Evolutionary conservation across 2,329 filamentous ascomycete species (phyloP).

Genomic region (Fusarium sp.): DNA sequence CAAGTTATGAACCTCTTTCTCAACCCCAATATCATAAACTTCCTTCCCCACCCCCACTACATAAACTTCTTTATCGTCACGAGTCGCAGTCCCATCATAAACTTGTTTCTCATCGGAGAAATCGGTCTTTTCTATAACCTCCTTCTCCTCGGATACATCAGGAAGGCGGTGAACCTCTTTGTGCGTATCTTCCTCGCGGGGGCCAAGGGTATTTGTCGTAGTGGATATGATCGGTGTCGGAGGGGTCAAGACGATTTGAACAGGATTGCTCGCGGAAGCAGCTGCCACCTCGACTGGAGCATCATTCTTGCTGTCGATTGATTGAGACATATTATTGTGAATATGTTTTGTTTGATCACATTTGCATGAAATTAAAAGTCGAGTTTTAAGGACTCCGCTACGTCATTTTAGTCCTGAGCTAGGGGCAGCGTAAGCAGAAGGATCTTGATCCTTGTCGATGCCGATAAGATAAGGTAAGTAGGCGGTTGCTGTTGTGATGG

Average conservation of each 20-base stretch:
- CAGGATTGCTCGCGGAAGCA: background rate
- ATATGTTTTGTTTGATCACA: background rate
- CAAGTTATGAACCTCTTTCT: background rate
- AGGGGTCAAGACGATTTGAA: conserved; percentile 35
- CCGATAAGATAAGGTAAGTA: background rate
- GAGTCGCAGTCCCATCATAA: background rate
- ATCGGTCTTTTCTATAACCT: conserved; percentile 2
- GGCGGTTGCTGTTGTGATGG: no score
- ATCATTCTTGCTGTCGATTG: background rate
- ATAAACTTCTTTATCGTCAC: conserved; percentile 22
- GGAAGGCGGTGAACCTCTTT: conserved; percentile 20
- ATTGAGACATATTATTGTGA: background rate
- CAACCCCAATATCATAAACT: background rate
- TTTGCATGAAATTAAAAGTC: background rate
- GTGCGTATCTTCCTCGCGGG: conserved; percentile 13
- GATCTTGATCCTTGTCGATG: background rate
- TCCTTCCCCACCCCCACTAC: conserved; percentile 2
- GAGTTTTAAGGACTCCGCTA: background rate
- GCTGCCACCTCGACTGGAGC: background rate
- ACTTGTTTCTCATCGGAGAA: conserved; percentile 13
- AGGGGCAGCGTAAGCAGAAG: background rate
- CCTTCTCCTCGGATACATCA: conserved; percentile 27
- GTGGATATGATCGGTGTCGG: conserved; percentile 24
- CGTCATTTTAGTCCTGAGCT: background rate
- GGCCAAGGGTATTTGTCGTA: background rate